Conservation (phyloP, 768 basidiomycete species). For the Cystofilobasidium bisporidii region DNA sequence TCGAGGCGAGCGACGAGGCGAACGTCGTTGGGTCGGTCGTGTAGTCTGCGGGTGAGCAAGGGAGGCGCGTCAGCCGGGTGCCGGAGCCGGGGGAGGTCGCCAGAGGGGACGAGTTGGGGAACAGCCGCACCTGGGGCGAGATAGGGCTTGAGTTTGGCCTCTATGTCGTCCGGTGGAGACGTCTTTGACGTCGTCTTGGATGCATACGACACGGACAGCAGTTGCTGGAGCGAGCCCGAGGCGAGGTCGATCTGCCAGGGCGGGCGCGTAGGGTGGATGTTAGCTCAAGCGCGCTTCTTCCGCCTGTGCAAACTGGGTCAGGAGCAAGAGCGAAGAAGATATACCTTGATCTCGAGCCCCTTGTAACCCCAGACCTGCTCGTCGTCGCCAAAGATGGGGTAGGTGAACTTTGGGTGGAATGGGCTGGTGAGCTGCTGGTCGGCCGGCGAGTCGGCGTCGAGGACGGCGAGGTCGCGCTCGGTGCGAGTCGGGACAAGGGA, state of each 20-base stretch:
- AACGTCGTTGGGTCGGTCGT: constrained; percentile 60
- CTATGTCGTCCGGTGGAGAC: constrained; percentile 71
- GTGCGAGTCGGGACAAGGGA: constrained; percentile 20
- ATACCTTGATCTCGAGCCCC: constrained; percentile 72
- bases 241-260: constrained; percentile 62
- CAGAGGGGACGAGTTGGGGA: no score
- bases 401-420: constrained; percentile 85
- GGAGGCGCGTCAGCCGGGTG: background rate
- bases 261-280: background rate
- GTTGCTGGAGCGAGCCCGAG: constrained; percentile 74
- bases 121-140: constrained; percentile 56
- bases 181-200: constrained; percentile 52
- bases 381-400: constrained; percentile 93
- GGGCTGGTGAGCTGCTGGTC: constrained; percentile 39
- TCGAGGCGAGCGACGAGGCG: constrained; percentile 58
- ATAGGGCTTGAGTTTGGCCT: constrained; percentile 61
- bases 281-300: no score
- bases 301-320: no score
- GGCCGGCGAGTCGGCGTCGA: background rate
- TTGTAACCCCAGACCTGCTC: constrained; percentile 94
- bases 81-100: no score
- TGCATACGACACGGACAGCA: constrained; percentile 58
- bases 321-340: no score
- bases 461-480: background rate
- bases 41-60: constrained; percentile 48